Evolutionary conservation across 208 protist genomes (phyloP), one percentile per base, ranked within the genome.

Genomic region (Porcisia deanei): DNA sequence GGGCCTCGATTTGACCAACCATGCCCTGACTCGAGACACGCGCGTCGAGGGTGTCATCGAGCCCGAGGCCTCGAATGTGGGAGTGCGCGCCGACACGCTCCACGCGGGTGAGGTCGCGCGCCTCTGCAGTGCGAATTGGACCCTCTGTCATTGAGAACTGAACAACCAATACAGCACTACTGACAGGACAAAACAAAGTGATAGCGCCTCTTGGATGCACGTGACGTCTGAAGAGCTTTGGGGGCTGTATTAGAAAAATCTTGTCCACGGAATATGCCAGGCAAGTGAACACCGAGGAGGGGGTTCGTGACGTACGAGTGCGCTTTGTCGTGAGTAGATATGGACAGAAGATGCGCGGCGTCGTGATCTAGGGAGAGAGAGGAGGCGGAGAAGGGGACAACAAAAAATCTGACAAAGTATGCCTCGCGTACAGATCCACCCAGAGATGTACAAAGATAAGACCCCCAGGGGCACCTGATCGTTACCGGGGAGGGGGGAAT

Each of bases 61-160:
- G 91, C 55, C 99, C 99, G 0, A 99, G 93, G 25, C 99, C 99
- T 70, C 98, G 95, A 90, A 99, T 99, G 92, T 99, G 99, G 12
- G 99, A 99, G 84, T 99, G 99, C 7, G 99, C 98, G 77, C 98
- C 99, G 53, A 99, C 98, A 43, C 98, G 93, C 89, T 99, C 98
- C 41, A 99, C 96, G 25, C 98, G 90, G 18, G 97, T 99, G 52
- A 99, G 86, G 80, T 99, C 98, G 75, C 98, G 97, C n/a, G 92
- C 94, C 86, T 99, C 98, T 65, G 94, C 91, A 10, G 94, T 95
- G 16, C 93, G 94, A 79, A 97, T 94, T 5, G 69, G 85, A 43
- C 82, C 73, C 71, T 92, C 91, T 14, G 88, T 58, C 90, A 94
- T 97, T 60, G 63, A 34, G 63, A 22, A n/a, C 39, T 30, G 10